Base-by-base conservation (phyloP, 371 early-diverging fungal species). In the Zychaea mexicana region DNA sequence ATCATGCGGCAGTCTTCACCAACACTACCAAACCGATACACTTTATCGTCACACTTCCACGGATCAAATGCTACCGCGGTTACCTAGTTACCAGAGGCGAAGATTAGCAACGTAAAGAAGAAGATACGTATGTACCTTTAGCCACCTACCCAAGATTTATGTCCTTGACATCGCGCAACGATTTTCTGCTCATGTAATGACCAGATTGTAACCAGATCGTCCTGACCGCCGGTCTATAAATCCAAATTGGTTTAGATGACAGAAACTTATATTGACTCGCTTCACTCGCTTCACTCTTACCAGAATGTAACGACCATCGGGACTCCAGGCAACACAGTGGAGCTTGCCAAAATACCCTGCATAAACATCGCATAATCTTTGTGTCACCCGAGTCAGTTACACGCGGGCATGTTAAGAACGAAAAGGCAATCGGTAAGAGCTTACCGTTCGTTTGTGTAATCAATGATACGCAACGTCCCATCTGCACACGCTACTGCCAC, bases 151-250 rank as follows among this genome's bases (percentile, higher is more conserved):
- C 98, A 97, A 0, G 99, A 97, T 52, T 88, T 85, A 72, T 99
- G 99, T 5, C 97, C 99, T 67, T 92, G 92, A 70, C 96, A 94
- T 12, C 98, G 77, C 2, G 96, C 96, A 0, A 95, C 86, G 22
- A 95, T 85, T 13, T 86, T 76, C 39, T 84, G 84, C 39, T 88
- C 95, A 59, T 75, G 82, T 70, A 87, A 88, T 58, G 90, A 85
- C 96, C 96, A 99, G 3, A 99, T 84, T 2, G 95, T 91, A 15
- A 98, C 88, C 12, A 96, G 72, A 72, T 99, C 98, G 75, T 99
- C 99, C 71, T 99, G 96, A 0, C 98, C 95, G 10, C 98, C 94
- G 0, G 90, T 85, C 86, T 84, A 66, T 17, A 28, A 30, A 55
- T 15, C 38, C 21, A 27, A n/a, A 4, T 45, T 38, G 39, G 3